A percentile compares a stretch with the other conserved stretches of the same genome.
These are phyloP conservation scores for Camellia granthamiana DNA, from an alignment of 148 eudicot species.

Conservation along the genomic window DNA sequence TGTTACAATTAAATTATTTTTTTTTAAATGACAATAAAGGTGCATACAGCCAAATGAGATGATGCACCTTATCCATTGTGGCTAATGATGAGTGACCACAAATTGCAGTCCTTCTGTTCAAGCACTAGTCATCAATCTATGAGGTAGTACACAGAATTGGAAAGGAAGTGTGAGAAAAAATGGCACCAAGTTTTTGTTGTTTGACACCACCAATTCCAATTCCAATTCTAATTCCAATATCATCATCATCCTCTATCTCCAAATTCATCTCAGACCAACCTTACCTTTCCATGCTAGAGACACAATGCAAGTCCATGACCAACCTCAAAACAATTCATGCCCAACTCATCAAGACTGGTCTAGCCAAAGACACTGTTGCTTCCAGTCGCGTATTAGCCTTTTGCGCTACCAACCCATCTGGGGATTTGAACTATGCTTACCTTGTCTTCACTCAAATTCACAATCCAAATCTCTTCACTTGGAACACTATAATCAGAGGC, in stretches of 20 bases:
- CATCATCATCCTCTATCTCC: slow-evolving; percentile 11
- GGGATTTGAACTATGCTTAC: slow-evolving; percentile 46
- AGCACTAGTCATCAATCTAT: no score
- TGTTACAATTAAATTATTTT: no score
- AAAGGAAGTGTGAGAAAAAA: no score
- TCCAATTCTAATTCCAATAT: no score
- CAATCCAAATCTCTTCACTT: slow-evolving; percentile 42
- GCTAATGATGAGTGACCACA: no score
- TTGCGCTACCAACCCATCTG: slow-evolving; percentile 25
- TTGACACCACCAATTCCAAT: no score
- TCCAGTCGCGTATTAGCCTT: slow-evolving; percentile 45
- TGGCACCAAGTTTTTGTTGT: no score
- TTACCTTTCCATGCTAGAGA: slow-evolving; percentile 39
- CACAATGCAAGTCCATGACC: slow-evolving; percentile 37
- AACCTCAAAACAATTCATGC: slow-evolving; percentile 49
- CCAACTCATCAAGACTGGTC: slow-evolving; percentile 51
- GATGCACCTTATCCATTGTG: no score
- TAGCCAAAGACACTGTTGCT: slow-evolving; percentile 39
- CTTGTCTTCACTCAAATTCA: slow-evolving; percentile 34
- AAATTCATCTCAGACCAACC: slow-evolving; percentile 40
- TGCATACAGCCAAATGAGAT: no score
- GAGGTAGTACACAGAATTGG: no score
- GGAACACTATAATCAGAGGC: slow-evolving; percentile 64
- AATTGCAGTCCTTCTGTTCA: no score
- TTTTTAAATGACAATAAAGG: no score